Base-by-base conservation (phyloP, 257 asterid species). In the Gentiana dahurica region DNA sequence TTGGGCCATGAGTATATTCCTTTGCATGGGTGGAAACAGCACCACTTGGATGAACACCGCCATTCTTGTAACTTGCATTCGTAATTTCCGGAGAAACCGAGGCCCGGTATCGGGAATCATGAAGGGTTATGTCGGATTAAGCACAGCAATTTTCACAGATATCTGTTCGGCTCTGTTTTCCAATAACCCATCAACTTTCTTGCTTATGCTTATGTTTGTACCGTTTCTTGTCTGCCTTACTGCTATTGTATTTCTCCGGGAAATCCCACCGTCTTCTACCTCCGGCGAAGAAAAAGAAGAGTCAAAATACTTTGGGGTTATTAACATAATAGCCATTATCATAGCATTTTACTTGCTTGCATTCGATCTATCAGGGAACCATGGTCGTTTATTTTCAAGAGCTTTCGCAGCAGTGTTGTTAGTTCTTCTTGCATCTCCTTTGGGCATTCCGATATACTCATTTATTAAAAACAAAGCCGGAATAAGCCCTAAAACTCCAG, bases 41-140 rank as follows among this genome's bases (percentile, higher is more conserved):
- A 84, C 96, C 12, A 90, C 98, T 5, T 90, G 98, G 98, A 90
- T 90, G 98, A 90, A 90, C 79, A 90, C 98, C 1, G 98, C 98
- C 5, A 52, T 90, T 59, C 71, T 90, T 37, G 98, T 87, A 0
- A 90, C 96, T 0, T 90, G 96, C 75, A 84, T 90, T 48, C 83
- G 98, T 8, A 90, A 90, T 69, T 87, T 90, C 68, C 68, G 94
- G 4, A 84, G 75, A 63, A 90, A 87, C 51, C 74, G 98, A 1
- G 98, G 98, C 8, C 95, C 96, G 0, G 95, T 92, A 2, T 78
- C 99, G 6, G 98, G 99, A 47, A 85, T 92, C 58, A 53, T 88
- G 61, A 92, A 92, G 70, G 99, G 99, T 3, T 88, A 75, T 65
- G 95, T 88, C 5, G 99, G 99, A 3, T 63, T 92, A n/a, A 88